Evolutionary conservation across 2,329 filamentous ascomycete genomes (phyloP).

Genomic region (Scedosporium aurantiacum): DNA sequence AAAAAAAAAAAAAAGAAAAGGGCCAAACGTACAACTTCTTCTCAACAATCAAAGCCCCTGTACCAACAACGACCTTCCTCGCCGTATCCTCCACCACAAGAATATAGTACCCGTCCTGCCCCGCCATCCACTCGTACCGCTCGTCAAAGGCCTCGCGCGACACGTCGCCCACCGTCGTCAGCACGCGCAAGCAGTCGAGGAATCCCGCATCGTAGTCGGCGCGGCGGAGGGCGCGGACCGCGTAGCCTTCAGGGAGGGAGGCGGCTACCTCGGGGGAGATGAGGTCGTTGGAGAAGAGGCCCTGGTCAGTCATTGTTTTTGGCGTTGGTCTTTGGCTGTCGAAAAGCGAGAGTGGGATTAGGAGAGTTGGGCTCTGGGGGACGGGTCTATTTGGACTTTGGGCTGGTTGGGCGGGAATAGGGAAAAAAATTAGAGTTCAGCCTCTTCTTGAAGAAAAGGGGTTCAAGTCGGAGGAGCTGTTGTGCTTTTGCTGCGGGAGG

Average conservation of each 20-base stretch:
- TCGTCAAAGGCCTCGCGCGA: slow-evolving; percentile 61
- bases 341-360: not conserved
- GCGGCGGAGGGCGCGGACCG: slow-evolving; percentile 65
- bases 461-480: not conserved
- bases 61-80: slow-evolving; percentile 64
- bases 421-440: not conserved
- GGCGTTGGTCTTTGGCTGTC: not conserved
- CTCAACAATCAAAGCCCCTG: slow-evolving; percentile 83
- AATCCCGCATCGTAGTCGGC: slow-evolving; percentile 74
- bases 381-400: not conserved
- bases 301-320: slow-evolving; percentile 28
- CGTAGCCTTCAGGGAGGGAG: slow-evolving; percentile 70
- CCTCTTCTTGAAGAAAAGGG: not conserved
- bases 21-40: slow-evolving; percentile 65
- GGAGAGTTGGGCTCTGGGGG: not conserved
- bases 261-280: slow-evolving; percentile 65
- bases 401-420: not conserved
- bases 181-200: slow-evolving; percentile 78
- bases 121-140: slow-evolving; percentile 72
- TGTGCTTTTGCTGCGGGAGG: not conserved
- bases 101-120: slow-evolving; percentile 71
- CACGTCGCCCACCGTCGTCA: slow-evolving; percentile 89
- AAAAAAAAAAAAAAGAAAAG: not conserved
- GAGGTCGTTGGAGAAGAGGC: slow-evolving; percentile 67
- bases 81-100: slow-evolving; percentile 70